Base-by-base conservation (phyloP, 2,329 filamentous ascomycete species). In the Herpotrichia juniperi region DNA sequence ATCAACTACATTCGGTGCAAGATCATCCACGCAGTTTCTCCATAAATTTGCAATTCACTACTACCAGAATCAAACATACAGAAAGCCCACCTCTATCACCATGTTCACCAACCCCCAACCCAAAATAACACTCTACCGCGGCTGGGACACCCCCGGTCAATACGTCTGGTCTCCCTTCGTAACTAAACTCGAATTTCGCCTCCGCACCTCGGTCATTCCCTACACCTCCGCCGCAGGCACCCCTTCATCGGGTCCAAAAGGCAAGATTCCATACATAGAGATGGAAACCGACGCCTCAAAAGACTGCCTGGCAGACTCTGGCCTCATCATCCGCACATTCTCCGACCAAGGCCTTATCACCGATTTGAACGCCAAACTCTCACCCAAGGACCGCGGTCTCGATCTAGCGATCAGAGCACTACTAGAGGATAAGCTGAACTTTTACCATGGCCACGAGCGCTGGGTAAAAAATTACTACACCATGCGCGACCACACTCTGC, bases 131-230 rank as follows among this genome's bases (percentile, higher is more conserved):
- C 54, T 87, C 43, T 83, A 76, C 66, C 81, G 83, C 34, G 83
- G 83, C 42, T 81, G 75, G 51, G 69, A 72, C 26, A 64, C 71
- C 2, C 52, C 66, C 1, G 73, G 71, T 4, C 58, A 60, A 16
- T 78, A 85, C 59, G 76, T 79, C 45, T 86, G 82, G 82, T 87
- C 84, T 0, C 84, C 85, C 9, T 87, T 85, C 58, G 83, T 85
- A 46, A 81, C 73, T 39, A 88, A 88, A 65, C 74, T 87, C 46
- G 86, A 88, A 63, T 77, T 83, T 16, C 83, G 84, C 12, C 75
- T 87, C 5, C 84, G 85, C 12, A 78, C 86, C 57, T 76, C 77
- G 1, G 65, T 69, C 1, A 44, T 85, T 2, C 32, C 67, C 0
- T 88, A 87, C 67, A 61, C 57, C 14, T 62, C 69, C 4, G 78